Evolutionary conservation across 1,284 basidiomycete genomes (phyloP).

Genomic region (Cryptococcus hybrid): DNA sequence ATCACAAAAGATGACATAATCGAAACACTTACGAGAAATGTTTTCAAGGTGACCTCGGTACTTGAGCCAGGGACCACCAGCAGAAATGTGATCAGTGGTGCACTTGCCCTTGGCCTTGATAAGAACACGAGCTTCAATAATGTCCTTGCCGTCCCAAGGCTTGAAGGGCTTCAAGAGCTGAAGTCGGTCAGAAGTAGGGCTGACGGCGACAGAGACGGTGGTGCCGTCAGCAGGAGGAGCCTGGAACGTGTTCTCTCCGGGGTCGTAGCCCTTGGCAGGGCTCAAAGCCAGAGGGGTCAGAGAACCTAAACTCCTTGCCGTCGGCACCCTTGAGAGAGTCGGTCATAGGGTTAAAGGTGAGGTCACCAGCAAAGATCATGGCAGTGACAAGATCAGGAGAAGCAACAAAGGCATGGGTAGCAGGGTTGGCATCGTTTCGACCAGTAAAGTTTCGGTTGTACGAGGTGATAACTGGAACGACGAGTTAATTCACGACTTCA

Average conservation of each 20-base stretch:
- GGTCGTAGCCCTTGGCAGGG: constrained; percentile 94
- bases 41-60: constrained; percentile 99
- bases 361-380: constrained; percentile 88
- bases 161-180: constrained; percentile 90
- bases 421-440: constrained; percentile 98
- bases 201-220: constrained; percentile 80
- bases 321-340: constrained; percentile 85
- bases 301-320: constrained; percentile 98
- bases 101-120: constrained; percentile 99
- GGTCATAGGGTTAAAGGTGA: constrained; percentile 96
- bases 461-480: constrained; percentile 78
- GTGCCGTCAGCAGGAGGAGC: constrained; percentile 84
- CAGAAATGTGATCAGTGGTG: constrained; percentile 60
- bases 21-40: constrained; percentile 71
- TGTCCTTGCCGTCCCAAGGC: constrained; percentile 91
- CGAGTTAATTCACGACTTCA: background rate
- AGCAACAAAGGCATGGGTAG: constrained; percentile 97
- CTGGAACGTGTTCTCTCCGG: constrained; percentile 97
- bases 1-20: too few relatives aligned
- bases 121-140: constrained; percentile 82
- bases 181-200: constrained; percentile 87
- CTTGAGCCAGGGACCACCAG: constrained; percentile 97
- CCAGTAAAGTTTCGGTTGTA: constrained; percentile 99
- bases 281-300: constrained; percentile 82
- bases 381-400: constrained; percentile 98